Evolutionary conservation across 306 rosid species (phyloP), one percentile per base, ranked within the genome.

Genomic region (Inga laurina): DNA sequence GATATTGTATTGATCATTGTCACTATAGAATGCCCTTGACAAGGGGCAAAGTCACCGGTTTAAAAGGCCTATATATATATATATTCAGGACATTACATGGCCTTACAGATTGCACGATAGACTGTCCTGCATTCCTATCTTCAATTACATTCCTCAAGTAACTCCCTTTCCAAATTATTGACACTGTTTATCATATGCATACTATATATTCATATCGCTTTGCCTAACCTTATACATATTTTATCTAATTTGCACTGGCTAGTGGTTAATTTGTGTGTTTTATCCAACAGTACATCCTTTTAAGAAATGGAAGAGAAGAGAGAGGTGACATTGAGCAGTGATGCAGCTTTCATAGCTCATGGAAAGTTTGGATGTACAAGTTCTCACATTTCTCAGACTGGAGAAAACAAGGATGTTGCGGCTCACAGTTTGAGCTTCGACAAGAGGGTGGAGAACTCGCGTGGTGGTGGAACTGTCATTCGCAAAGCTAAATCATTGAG

Each of bases 351-450:
- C 45, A 16, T 35, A 14, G 27, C 37, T 62, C 35, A 24, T 62
- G 68, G 37, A 27, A 62, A 62, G 68, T 24, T 64, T 64, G 41
- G 65, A 57, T 57, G 65, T 22, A 57, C 11, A 57, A 8, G 65
- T 6, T 39, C 43, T 39, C 43, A 39, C 43, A 39, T 6, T n/a
- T 57, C 65, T 57, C 32, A n/a, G 22, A 3, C 65, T 22, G 32
- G 41, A 30, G 41, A 64, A 14, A 5, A 64, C 4, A 32, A 64
- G 15, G 21, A 64, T 41, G 34, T n/a, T 13, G 24, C 24, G 43
- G 46, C 18, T 32, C 76, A 45, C 39, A 72, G 76, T 39, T 72
- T 72, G 41, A 72, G 76, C 76, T 72, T 72, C 22, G 76, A 72
- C 39, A 45, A 18, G 41, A 72, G 76, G 46, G 39, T 5, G 39